Evolutionary conservation across 441 rosid genomes (phyloP).

Genomic region (Melianthus villosus): DNA sequence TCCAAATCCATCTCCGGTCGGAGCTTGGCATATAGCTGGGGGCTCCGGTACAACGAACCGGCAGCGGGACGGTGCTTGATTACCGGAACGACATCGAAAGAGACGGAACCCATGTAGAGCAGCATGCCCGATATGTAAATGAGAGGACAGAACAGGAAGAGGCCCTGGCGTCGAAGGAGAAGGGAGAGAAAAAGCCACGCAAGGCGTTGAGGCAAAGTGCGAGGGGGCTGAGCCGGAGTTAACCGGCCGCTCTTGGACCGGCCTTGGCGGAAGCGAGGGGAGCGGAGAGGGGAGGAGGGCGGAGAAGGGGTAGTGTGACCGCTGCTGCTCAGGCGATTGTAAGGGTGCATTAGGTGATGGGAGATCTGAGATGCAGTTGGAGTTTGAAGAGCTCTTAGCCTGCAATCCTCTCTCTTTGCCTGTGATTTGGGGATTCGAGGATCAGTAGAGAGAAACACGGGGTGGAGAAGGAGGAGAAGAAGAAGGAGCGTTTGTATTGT

Average conservation of each 20-base stretch:
- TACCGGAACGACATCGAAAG: constrained; percentile 56
- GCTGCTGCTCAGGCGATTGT: constrained; percentile 64
- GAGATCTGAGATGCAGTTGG: no score
- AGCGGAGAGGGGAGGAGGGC: constrained; percentile 76
- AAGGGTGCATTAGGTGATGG: constrained; percentile 45
- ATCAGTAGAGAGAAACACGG: no score
- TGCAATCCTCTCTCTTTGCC: no score
- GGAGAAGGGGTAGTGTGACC: constrained; percentile 89
- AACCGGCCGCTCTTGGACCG: constrained; percentile 41
- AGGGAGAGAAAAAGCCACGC: constrained; percentile 69
- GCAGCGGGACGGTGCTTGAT: constrained; percentile 46
- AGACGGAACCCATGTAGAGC: constrained; percentile 73
- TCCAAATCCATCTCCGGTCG: constrained; percentile 71
- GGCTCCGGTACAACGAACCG: constrained; percentile 79
- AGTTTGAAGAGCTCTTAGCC: no score
- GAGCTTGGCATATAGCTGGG: constrained; percentile 70
- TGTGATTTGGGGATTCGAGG: no score
- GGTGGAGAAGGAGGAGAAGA: no score
- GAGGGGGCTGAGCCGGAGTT: constrained; percentile 28
- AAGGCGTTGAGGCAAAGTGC: constrained; percentile 56
- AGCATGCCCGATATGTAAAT: constrained; percentile 83
- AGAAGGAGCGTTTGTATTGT: no score
- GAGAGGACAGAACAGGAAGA: constrained; percentile 74
- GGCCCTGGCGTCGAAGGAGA: constrained; percentile 82
- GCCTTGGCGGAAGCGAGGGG: constrained; percentile 62